Conservation (phyloP, 352 stramenopile species). For the Pythium plurisporium region DNA sequence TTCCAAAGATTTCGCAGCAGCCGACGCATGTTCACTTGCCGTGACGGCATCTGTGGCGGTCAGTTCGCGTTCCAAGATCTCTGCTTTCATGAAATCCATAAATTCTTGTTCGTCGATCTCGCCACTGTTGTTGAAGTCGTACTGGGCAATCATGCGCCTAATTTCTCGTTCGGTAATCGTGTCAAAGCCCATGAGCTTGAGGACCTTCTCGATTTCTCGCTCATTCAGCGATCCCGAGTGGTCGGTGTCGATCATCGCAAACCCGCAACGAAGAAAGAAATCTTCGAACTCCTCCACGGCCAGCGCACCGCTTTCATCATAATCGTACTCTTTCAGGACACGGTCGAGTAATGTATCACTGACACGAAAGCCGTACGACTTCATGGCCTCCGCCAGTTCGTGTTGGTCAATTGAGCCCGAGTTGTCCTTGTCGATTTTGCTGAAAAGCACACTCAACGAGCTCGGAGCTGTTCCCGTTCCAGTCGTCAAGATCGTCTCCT, state of each 20-base stretch:
- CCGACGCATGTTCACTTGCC: neutral
- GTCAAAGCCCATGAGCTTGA: constrained; percentile 46
- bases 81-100: constrained; percentile 65
- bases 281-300: constrained; percentile 50
- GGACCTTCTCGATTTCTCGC: constrained; percentile 42
- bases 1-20: constrained; percentile 5
- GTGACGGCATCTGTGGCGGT: neutral
- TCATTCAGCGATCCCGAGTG: constrained; percentile 47
- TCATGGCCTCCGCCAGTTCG: constrained; percentile 35
- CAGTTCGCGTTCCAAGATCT: constrained; percentile 27
- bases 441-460: constrained; percentile 34
- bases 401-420: constrained; percentile 40
- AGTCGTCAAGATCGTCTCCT: neutral
- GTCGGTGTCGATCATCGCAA: constrained; percentile 56
- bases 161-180: constrained; percentile 38
- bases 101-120: constrained; percentile 74
- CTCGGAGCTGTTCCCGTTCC: neutral
- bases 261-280: constrained; percentile 52
- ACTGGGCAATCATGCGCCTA: constrained; percentile 43
- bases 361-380: constrained; percentile 32
- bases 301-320: constrained; percentile 38
- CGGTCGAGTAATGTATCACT: constrained; percentile 26
- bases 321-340: constrained; percentile 51
- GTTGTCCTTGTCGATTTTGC: constrained; percentile 41
- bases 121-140: constrained; percentile 66